Evolutionary conservation across 257 asterid species (phyloP).

Genomic region (Solanum sitiens): DNA sequence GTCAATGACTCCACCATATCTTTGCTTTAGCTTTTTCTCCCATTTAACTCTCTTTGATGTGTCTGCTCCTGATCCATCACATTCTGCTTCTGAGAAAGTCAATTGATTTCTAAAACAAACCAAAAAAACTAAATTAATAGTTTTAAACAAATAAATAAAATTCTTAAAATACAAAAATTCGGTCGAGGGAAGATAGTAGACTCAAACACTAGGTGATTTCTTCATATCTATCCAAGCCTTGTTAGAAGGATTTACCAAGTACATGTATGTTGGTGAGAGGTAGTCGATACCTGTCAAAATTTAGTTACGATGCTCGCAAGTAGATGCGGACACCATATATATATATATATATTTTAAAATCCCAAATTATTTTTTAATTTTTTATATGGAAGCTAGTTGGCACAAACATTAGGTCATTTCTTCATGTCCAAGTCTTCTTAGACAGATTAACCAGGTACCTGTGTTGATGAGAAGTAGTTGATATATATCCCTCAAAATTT

Average conservation of each 20-base stretch:
- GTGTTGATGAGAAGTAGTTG: not conserved
- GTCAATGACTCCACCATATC: constrained; percentile 5
- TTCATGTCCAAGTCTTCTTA: not conserved
- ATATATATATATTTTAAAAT: too few species aligned
- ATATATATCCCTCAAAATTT: not conserved
- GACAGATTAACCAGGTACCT: not conserved
- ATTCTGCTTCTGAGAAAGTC: not conserved
- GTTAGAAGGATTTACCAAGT: not conserved
- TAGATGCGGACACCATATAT: not conserved
- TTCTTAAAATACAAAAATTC: not conserved
- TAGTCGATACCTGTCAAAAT: not conserved
- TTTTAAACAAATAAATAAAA: too few species aligned
- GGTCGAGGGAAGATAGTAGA: not conserved
- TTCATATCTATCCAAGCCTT: not conserved
- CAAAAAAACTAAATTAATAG: not conserved
- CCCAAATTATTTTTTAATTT: not conserved
- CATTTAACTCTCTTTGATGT: constrained; percentile 31
- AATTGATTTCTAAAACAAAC: not conserved
- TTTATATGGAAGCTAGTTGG: not conserved
- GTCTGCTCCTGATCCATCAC: constrained; percentile 8
- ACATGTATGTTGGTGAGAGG: not conserved
- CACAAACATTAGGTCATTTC: not conserved
- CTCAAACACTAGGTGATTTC: not conserved
- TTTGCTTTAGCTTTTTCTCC: not conserved
- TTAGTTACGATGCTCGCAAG: not conserved